Base-by-base conservation (phyloP, 2,329 filamentous ascomycete species). In the Lithohypha guttulata region DNA sequence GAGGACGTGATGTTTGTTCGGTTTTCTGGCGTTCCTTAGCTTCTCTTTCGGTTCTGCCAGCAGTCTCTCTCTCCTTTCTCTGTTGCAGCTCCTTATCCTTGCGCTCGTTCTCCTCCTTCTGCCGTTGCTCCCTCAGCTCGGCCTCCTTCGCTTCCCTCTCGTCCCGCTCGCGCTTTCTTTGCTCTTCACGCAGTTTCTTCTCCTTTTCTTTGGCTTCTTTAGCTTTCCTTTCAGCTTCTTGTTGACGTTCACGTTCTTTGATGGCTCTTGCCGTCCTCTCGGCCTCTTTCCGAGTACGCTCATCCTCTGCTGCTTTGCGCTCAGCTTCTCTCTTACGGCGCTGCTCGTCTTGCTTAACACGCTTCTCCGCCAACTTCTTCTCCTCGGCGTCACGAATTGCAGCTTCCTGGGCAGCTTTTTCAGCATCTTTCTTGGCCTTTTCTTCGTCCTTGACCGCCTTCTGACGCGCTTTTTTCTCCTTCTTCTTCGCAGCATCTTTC, bases 401-500 rank as follows among this genome's bases (percentile, higher is more conserved):
- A 27, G 81, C 81, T 58, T 94, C 86, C 59, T 94, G 84, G 2
- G 82, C 85, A 10, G 83, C 84, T 59, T 84, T 87, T 57, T 94
- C 86, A 4, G 86, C 85, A 30, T 96, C 89, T 52, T 78, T 83
- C 42, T 76, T 80, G 22, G 85, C 82, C 61, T 84, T 87, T 56
- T 28, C 87, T 57, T 95, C 89, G n/a, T 89, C 84, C 49, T 83
- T 78, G 2, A 79, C 79, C 57, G 85, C 80, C 62, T 89, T 93
- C 65, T 93, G 89, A 55, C 85, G 78, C 15, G 79, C 79, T 47
- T 87, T 85, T 66, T 89, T 94, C 55, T 94, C 87, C 62, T 94
- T 96, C 58, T 84, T 84, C 69, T 91, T 93, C 59, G 93, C 84
- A 11, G 91, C 87, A 55, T 94, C 89, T 55, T 85, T 85, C 33